Conservation (phyloP, 306 rosid species). For the Bauhinia variegata region DNA sequence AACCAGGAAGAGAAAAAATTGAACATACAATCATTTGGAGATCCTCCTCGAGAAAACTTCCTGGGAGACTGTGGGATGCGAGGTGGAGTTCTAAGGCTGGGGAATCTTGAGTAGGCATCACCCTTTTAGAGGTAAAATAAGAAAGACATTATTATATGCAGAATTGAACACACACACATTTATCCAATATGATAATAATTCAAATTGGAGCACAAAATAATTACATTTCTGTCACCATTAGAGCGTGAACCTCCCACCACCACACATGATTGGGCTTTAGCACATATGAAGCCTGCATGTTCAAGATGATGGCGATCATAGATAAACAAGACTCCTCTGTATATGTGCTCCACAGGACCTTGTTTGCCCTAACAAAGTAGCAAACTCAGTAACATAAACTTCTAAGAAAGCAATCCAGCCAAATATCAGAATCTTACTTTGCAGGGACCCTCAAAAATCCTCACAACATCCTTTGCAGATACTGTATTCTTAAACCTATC, state of each 20-base stretch:
- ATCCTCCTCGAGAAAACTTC: constrained; percentile 85
- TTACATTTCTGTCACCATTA: constrained; percentile 84
- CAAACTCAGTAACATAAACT: constrained; percentile 19
- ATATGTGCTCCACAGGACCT: constrained; percentile 98
- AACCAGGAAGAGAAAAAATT: background rate
- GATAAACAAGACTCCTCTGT: constrained; percentile 82
- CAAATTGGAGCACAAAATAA: constrained; percentile 21
- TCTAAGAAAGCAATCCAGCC: constrained; percentile 32
- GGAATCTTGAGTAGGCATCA: constrained; percentile 66
- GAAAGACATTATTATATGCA: constrained; percentile 6
- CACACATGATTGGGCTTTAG: constrained; percentile 81
- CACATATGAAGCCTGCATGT: constrained; percentile 97
- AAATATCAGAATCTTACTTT: constrained; percentile 59
- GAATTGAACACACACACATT: constrained; percentile 9
- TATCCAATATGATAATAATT: background rate
- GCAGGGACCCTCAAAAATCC: constrained; percentile 87
- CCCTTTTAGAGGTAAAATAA: constrained; percentile 54
- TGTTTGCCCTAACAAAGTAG: constrained; percentile 70
- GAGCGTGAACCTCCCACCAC: constrained; percentile 96
- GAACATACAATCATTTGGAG: constrained; percentile 64
- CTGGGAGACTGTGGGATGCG: constrained; percentile 80
- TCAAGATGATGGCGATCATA: constrained; percentile 97
- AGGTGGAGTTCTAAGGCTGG: constrained; percentile 67
- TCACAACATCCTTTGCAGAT: constrained; percentile 83
- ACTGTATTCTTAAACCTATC: constrained; percentile 75